Percentiles rank a stretch among this genome's conserved stretches.
These are phyloP conservation scores for Hyphopichia fennica DNA, from an alignment of 1,139 yeast genomes.

Conservation along the genomic window DNA sequence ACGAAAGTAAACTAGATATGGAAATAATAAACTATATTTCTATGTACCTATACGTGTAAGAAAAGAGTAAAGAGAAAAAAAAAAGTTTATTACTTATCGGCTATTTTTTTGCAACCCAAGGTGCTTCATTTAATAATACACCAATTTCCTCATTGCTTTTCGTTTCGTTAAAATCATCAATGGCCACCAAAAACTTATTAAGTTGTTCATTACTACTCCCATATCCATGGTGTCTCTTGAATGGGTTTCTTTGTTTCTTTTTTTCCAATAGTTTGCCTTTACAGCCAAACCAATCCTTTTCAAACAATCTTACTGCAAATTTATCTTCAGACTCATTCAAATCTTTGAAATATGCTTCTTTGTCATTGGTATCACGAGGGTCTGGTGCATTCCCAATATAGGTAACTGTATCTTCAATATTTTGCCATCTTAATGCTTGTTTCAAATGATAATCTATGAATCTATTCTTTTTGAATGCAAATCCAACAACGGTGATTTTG, in stretches of 20 bases:
- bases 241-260: slow-evolving; percentile 62
- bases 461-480: slow-evolving; percentile 67
- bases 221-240: slow-evolving; percentile 47
- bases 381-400: slow-evolving; percentile 68
- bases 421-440: slow-evolving; percentile 38
- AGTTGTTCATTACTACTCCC: slow-evolving; percentile 25
- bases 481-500: slow-evolving; percentile 61
- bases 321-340: slow-evolving; percentile 47
- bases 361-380: slow-evolving; percentile 30
- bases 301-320: slow-evolving; percentile 58
- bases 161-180: slow-evolving; percentile 5
- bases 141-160: slow-evolving; percentile 13
- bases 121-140: slow-evolving; percentile 5
- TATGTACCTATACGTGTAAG: no score
- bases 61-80: no score
- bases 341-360: slow-evolving; percentile 38
- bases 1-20: no score
- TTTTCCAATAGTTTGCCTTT: slow-evolving; percentile 36
- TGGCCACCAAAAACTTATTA: slow-evolving; percentile 17
- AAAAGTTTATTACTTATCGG: not conserved
- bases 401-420: slow-evolving; percentile 19
- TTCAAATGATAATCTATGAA: slow-evolving; percentile 57
- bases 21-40: no score
- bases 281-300: slow-evolving; percentile 62
- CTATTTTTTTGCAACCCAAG: not conserved